phyloP scores from a whole-genome alignment of 768 basidiomycete species.

The Strobilomyces echinocephalus region DNA sequence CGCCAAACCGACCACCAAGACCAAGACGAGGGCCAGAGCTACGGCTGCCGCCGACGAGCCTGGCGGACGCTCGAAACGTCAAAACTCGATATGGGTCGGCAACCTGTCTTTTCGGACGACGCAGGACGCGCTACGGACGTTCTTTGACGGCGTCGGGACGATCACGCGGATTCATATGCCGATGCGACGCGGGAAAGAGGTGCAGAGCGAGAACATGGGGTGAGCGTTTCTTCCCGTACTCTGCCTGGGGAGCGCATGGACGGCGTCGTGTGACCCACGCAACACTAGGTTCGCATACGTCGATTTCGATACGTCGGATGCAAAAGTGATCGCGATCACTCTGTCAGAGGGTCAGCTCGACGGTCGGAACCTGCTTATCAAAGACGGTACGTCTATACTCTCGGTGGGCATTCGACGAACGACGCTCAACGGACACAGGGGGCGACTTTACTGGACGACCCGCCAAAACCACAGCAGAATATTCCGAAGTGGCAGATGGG shows the following conservation, averaged over 20 bases:
- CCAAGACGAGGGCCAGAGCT: background rate
- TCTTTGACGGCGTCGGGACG: conserved; percentile 69
- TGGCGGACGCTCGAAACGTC: conserved; percentile 46
- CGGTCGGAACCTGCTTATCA: conserved; percentile 87
- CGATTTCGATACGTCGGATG: conserved; percentile 79
- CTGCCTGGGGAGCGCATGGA: background rate
- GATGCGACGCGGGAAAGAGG: conserved; percentile 53
- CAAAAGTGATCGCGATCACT: conserved; percentile 68
- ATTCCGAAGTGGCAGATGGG: conserved; percentile 29
- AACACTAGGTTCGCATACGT: conserved; percentile 85
- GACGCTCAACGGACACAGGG: conserved; percentile 40
- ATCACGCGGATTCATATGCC: conserved; percentile 86
- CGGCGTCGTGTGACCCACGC: conserved; percentile 6
- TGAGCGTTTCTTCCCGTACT: conserved; percentile 34
- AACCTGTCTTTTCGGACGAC: conserved; percentile 91
- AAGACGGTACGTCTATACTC: conserved; percentile 59
- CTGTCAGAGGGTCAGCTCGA: conserved; percentile 78
- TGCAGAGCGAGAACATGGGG: conserved; percentile 74
- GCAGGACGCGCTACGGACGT: conserved; percentile 57
- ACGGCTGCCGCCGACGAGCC: conserved; percentile 4
- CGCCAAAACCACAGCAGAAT: conserved; percentile 30
- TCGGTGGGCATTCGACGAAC: background rate
- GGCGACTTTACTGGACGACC: conserved; percentile 72
- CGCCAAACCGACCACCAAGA: background rate
- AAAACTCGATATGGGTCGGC: conserved; percentile 94